These are phyloP conservation scores for Murraya paniculata DNA, from an alignment of 345 rosid genomes.

Conservation along the genomic window DNA sequence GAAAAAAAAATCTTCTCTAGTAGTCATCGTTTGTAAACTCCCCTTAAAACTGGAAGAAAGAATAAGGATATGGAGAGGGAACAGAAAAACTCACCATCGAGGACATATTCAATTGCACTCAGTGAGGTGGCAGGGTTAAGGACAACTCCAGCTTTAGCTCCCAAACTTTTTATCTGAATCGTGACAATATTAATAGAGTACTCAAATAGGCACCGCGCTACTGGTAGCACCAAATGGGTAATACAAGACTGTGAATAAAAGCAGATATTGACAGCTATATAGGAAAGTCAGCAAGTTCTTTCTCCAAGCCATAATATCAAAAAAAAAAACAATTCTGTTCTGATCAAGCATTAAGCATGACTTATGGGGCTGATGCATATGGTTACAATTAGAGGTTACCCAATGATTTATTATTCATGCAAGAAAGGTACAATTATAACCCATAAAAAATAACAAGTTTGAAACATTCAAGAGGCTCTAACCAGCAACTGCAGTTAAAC, in stretches of 20 bases:
- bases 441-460: neutral
- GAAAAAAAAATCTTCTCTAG: neutral
- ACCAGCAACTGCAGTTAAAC: neutral
- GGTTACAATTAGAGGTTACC: neutral
- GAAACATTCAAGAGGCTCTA: neutral
- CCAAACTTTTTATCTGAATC: slow-evolving; percentile 73
- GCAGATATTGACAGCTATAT: slow-evolving; percentile 2
- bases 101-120: slow-evolving; percentile 75
- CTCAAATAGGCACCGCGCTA: slow-evolving; percentile 3
- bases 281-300: slow-evolving; percentile 9
- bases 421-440: neutral
- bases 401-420: neutral
- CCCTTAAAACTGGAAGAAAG: neutral
- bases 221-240: slow-evolving; percentile 6
- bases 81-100: slow-evolving; percentile 66
- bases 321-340: neutral
- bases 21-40: neutral
- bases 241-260: neutral
- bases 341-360: neutral
- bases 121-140: slow-evolving; percentile 90
- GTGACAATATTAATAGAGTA: neutral
- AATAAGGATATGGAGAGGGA: neutral
- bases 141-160: slow-evolving; percentile 99
- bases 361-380: neutral
- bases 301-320: neutral